A percentile compares a stretch with the other conserved stretches of the same genome.
These are phyloP conservation scores for Ziziphus jujuba DNA, from an alignment of 306 rosid species.

Conservation along the genomic window DNA sequence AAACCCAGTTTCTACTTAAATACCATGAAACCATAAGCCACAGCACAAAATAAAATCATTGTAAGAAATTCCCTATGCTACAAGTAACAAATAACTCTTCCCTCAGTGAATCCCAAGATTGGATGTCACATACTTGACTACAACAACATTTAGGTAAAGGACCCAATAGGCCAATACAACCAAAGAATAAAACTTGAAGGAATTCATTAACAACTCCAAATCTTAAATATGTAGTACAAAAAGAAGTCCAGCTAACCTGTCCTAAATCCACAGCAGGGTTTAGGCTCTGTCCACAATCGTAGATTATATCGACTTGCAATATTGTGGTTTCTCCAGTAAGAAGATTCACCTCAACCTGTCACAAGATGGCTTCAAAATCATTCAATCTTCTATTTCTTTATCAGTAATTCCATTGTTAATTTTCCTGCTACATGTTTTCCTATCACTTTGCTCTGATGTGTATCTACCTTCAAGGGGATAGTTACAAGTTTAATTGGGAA, in stretches of 20 bases:
- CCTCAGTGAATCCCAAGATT: too few species aligned
- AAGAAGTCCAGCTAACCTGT: conserved; percentile 50
- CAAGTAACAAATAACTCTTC: too few species aligned
- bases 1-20: conserved; percentile 13
- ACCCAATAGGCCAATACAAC: too few species aligned
- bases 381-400: neutral
- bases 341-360: conserved; percentile 86
- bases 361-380: conserved; percentile 12
- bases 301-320: conserved; percentile 74
- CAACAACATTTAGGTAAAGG: neutral
- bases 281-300: conserved; percentile 94
- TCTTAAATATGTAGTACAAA: neutral
- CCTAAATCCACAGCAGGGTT: conserved; percentile 98
- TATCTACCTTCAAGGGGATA: neutral
- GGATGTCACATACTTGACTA: too few species aligned
- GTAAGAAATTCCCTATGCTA: too few species aligned
- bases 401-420: neutral
- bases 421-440: neutral
- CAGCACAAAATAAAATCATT: too few species aligned
- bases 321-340: conserved; percentile 76
- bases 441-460: too few species aligned
- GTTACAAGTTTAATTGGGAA: conserved; percentile 11
- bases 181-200: neutral
- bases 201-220: neutral
- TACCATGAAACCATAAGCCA: too few species aligned